phyloP scores from a whole-genome alignment of 2,329 filamentous ascomycete genomes.

The Beauveria scarabaeidicola region DNA sequence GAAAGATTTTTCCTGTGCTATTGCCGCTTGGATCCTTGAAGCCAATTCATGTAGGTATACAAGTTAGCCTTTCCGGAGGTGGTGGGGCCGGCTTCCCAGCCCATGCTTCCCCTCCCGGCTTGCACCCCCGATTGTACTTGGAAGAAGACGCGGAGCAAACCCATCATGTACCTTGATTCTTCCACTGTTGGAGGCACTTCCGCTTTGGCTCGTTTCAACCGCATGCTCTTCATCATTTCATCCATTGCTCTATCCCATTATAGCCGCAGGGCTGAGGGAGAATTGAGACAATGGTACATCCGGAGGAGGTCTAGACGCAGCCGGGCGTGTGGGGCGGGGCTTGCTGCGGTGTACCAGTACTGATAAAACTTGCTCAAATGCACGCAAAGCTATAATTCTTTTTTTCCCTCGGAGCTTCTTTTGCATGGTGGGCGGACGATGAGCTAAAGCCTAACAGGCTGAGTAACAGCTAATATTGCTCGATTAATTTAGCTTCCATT shows the following conservation, averaged over 20 bases:
- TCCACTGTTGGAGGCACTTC: not conserved
- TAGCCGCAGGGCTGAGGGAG: not conserved
- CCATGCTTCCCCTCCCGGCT: not conserved
- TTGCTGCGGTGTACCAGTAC: not conserved
- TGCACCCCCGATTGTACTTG: not conserved
- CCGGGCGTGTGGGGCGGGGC: not conserved
- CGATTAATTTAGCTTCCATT: too few species aligned
- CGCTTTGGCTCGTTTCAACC: not conserved
- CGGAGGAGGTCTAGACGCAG: not conserved
- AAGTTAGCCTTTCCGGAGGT: not conserved
- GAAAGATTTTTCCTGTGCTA: not conserved
- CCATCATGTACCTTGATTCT: not conserved
- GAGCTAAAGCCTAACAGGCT: too few species aligned
- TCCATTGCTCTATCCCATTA: not conserved
- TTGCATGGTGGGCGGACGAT: not conserved
- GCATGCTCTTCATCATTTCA: not conserved
- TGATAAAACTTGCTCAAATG: constrained; percentile 35
- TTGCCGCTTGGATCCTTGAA: not conserved
- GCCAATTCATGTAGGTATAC: not conserved
- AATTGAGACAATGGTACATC: not conserved
- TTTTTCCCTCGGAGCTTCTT: constrained; percentile 8
- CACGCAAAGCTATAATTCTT: constrained; percentile 20
- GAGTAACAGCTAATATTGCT: too few species aligned
- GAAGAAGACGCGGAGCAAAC: not conserved
- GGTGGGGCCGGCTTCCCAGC: not conserved